These are phyloP conservation scores for Porphyridium purpureum DNA, from an alignment of 23 red algal species.

Conservation along the genomic window DNA sequence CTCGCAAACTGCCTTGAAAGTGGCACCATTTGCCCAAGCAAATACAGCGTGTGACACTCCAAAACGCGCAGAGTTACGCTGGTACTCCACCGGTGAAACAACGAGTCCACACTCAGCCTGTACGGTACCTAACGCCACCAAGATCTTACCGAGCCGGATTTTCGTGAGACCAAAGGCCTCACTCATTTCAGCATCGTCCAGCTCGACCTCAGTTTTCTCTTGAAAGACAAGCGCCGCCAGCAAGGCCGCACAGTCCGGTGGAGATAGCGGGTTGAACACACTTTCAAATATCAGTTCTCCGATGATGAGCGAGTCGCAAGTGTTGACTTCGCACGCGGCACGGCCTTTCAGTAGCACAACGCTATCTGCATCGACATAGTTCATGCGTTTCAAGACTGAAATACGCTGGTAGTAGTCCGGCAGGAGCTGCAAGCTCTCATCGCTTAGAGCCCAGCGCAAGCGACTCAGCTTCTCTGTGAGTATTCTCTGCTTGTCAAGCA, in stretches of 20 bases:
- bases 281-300: constrained; percentile 75
- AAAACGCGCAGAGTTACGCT: constrained; percentile 22
- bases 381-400: constrained; percentile 41
- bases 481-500: too few relatives aligned
- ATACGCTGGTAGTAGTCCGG: constrained; percentile 74
- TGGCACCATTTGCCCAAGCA: constrained; percentile 60
- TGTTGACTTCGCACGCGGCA: constrained; percentile 92
- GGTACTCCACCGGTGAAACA: constrained; percentile 54
- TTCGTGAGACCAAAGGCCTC: constrained; percentile 1
- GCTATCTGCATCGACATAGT: constrained; percentile 42
- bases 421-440: constrained; percentile 83
- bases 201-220: constrained; percentile 24
- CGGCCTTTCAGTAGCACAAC: constrained; percentile 91
- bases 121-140: constrained; percentile 35
- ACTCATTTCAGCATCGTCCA: constrained; percentile 13
- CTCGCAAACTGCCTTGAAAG: constrained; percentile 57
- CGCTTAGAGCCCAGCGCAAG: constrained; percentile 31
- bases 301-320: constrained; percentile 75
- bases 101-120: constrained; percentile 75
- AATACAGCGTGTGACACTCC: constrained; percentile 40
- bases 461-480: constrained; percentile 41
- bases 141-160: too few relatives aligned
- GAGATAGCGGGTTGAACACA: constrained; percentile 36
- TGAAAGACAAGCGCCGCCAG: constrained; percentile 69
- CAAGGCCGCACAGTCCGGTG: constrained; percentile 52